Base-by-base conservation (phyloP, 345 rosid genomes). In the Melaleuca quinquenervia region DNA sequence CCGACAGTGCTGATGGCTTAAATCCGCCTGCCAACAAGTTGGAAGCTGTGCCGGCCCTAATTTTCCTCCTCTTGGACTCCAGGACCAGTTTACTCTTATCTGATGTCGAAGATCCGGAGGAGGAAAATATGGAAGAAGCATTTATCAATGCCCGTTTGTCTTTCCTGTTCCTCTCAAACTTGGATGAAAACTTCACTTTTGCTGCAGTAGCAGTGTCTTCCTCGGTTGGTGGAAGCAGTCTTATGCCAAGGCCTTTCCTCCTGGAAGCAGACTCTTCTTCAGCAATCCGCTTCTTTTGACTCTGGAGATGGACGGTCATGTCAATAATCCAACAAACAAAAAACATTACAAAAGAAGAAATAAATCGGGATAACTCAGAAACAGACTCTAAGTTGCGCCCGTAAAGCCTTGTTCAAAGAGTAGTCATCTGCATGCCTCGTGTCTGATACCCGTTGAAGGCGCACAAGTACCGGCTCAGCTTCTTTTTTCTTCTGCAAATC, bases 401-500 rank as follows among this genome's bases (percentile, higher is more conserved):
- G 95, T 12, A 96, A 92, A 55, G 94, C 92, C 89, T 87, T 98
- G 95, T 96, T 96, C 54, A 94, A 89, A 70, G 96, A 90, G 89
- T 94, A 98, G 88, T 98, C 96, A 84, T 98, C 98, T 62, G 95
- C 93, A 88, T 94, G 98, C 89, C 96, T 91, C 62, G 94, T 91
- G 90, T 96, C 98, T 49, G 98, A 98, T 85, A 91, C 92, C 82
- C 94, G 92, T 86, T 95, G 99, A 86, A 96, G 96, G 13, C 93
- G 92, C 80, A 98, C 96, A 52, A 98, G 88, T 32, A 94, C 91
- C 7, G 99, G 99, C 85, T 95, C 99, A 52, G 98, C 98, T 88
- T 95, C 97, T 92, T 94, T 98, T 93, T 98, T 98, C 94, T 98
- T 98, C 91, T 90, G 91, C 89, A 98, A 89, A 90, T 98, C 99